Conservation (phyloP, 2,329 filamentous ascomycete genomes). For the Arthrobotrys pseudoclavata region DNA sequence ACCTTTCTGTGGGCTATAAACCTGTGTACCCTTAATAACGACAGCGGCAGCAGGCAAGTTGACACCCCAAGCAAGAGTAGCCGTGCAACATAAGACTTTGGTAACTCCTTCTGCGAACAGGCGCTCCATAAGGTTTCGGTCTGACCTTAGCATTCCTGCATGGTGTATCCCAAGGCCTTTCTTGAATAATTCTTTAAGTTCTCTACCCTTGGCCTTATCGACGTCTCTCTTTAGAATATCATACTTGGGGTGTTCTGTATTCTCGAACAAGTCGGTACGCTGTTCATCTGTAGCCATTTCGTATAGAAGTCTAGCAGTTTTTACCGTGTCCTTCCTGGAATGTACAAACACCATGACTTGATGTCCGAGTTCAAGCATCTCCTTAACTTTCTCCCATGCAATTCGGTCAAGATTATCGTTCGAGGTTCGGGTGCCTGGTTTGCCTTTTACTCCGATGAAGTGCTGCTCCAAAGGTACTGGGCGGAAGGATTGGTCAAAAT, state of each 20-base stretch:
- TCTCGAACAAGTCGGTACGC: constrained; percentile 85
- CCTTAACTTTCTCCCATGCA: constrained; percentile 92
- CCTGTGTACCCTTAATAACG: constrained; percentile 96
- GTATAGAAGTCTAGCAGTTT: constrained; percentile 85
- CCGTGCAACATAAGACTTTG: constrained; percentile 97
- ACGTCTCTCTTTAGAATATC: constrained; percentile 85
- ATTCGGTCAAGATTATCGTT: constrained; percentile 89
- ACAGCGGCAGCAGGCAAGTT: constrained; percentile 97
- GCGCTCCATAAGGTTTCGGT: constrained; percentile 94
- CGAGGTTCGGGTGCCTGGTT: constrained; percentile 82
- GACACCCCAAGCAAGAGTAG: constrained; percentile 97
- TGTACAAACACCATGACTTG: constrained; percentile 99
- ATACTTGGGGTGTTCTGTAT: constrained; percentile 81
- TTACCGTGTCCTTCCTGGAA: constrained; percentile 91
- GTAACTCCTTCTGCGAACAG: constrained; percentile 92
- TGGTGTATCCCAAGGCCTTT: constrained; percentile 97
- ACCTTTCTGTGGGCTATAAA: constrained; percentile 95
- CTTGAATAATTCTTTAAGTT: constrained; percentile 87
- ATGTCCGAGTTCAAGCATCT: constrained; percentile 92
- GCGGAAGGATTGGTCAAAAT: constrained; percentile 95
- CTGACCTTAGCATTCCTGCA: constrained; percentile 93
- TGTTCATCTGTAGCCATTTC: constrained; percentile 87
- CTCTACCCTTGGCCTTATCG: constrained; percentile 84
- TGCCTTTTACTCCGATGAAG: constrained; percentile 95
- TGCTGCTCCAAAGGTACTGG: constrained; percentile 97